A percentile compares a stretch with the other conserved stretches of the same genome.
Conservation (phyloP, 1,139 yeast species). For the Lodderomyces beijingensis region DNA sequence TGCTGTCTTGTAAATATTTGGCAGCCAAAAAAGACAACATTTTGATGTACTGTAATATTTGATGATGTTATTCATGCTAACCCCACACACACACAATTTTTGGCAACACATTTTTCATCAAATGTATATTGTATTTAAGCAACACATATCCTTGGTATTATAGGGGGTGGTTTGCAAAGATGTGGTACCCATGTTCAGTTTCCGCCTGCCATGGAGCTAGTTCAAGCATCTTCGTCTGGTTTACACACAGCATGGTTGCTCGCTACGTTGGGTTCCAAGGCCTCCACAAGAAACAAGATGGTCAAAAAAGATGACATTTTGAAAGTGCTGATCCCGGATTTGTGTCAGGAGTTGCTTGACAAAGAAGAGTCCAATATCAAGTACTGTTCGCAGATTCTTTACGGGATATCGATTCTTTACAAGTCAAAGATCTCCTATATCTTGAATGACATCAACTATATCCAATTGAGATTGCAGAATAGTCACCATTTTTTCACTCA, state of each 20-base stretch:
- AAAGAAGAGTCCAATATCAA: conserved; percentile 26
- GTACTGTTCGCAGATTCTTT: conserved; percentile 46
- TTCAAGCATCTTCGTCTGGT: too few species aligned
- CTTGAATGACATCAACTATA: conserved; percentile 27
- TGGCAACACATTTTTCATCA: too few species aligned
- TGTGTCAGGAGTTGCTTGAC: conserved; percentile 34
- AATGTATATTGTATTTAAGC: too few species aligned
- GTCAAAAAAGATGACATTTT: conserved; percentile 35
- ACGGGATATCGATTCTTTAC: conserved; percentile 55
- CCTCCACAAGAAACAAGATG: conserved; percentile 16
- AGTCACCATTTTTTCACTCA: neutral
- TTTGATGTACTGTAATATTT: too few species aligned
- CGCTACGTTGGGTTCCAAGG: conserved; percentile 44
- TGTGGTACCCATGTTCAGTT: too few species aligned
- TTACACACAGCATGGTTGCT: conserved; percentile 23
- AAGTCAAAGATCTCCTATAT: conserved; percentile 47
- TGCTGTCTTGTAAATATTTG: too few species aligned
- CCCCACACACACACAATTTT: too few species aligned
- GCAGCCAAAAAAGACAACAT: too few species aligned
- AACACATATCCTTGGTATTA: too few species aligned
- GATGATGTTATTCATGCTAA: too few species aligned
- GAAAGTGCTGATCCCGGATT: conserved; percentile 42
- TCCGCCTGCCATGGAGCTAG: too few species aligned
- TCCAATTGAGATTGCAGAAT: conserved; percentile 21
- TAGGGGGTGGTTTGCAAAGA: too few species aligned